These are phyloP conservation scores for Aspergillus homomorphus DNA, from an alignment of 495 filamentous ascomycete genomes.

Conservation along the genomic window DNA sequence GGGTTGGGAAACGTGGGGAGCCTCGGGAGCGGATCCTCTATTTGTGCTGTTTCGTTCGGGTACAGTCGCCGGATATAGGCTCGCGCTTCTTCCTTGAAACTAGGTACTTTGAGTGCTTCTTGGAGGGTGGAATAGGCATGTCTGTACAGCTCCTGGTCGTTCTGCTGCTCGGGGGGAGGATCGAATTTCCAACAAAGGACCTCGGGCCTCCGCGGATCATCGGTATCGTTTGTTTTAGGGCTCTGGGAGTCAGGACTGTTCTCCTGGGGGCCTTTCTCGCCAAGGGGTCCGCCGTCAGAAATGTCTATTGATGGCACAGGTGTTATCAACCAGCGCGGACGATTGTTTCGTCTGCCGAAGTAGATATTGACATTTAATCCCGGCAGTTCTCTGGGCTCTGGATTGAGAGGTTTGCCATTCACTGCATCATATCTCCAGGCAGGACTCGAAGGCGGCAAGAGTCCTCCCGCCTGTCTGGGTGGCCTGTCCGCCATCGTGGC, in stretches of 20 bases:
- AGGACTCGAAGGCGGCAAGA: not conserved
- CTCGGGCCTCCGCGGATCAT: not conserved
- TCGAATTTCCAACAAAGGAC: not conserved
- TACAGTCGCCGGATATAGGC: not conserved
- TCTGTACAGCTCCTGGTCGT: not conserved
- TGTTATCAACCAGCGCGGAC: not conserved
- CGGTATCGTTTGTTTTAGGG: too few species aligned
- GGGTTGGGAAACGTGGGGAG: not conserved
- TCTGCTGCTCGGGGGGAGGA: not conserved
- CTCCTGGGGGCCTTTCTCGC: not conserved
- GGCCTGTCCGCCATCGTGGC: not conserved
- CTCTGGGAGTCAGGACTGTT: not conserved
- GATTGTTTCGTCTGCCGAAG: not conserved
- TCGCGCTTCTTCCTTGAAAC: not conserved
- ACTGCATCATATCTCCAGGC: not conserved
- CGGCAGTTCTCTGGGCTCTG: not conserved
- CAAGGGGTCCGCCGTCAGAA: not conserved
- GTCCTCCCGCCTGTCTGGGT: not conserved
- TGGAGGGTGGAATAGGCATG: not conserved
- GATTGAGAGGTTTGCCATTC: not conserved
- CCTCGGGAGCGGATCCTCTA: not conserved
- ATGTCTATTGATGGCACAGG: not conserved
- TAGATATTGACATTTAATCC: not conserved
- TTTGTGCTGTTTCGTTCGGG: too few species aligned
- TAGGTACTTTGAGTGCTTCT: not conserved